These are phyloP conservation scores for Candida nemodendra DNA, from an alignment of 805 yeast genomes.

Conservation along the genomic window DNA sequence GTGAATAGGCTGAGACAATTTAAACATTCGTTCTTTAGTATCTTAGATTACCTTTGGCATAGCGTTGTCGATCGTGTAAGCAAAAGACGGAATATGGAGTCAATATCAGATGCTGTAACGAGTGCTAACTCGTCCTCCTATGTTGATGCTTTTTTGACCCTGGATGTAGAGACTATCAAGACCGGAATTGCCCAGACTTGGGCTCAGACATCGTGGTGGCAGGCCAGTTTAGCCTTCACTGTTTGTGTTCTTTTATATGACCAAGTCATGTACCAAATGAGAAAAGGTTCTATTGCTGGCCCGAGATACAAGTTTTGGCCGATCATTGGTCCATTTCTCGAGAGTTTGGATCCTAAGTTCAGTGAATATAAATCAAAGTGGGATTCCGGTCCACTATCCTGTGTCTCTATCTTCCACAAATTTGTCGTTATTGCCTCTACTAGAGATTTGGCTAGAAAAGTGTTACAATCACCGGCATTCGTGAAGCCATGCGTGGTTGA, in stretches of 20 bases:
- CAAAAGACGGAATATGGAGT: conserved; percentile 17
- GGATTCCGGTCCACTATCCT: conserved; percentile 90
- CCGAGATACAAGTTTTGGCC: conserved; percentile 90
- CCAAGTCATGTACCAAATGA: conserved; percentile 72
- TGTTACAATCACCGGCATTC: conserved; percentile 77
- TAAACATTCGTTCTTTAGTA: no score
- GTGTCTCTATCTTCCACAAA: conserved; percentile 97
- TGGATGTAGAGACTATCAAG: conserved; percentile 7
- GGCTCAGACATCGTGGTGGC: conserved; percentile 49
- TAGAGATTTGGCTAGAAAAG: conserved; percentile 85
- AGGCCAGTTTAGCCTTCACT: conserved; percentile 45
- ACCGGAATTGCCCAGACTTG: conserved; percentile 10
- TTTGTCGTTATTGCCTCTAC: conserved; percentile 92
- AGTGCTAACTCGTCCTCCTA: conserved; percentile 8
- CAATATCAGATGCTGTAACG: conserved; percentile 10
- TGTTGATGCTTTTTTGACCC: conserved; percentile 5
- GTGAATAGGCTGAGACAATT: no score
- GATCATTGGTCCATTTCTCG: conserved; percentile 92
- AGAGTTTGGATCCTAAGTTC: conserved; percentile 91
- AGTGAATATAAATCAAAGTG: conserved; percentile 91
- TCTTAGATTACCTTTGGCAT: no score
- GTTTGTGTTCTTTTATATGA: conserved; percentile 59
- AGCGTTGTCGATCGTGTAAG: no score
- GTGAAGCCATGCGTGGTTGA: conserved; percentile 98
- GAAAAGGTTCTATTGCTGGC: conserved; percentile 89